These are phyloP conservation scores for Mucor circinelloides DNA, from an alignment of 371 early-diverging fungal genomes.

Conservation along the genomic window DNA sequence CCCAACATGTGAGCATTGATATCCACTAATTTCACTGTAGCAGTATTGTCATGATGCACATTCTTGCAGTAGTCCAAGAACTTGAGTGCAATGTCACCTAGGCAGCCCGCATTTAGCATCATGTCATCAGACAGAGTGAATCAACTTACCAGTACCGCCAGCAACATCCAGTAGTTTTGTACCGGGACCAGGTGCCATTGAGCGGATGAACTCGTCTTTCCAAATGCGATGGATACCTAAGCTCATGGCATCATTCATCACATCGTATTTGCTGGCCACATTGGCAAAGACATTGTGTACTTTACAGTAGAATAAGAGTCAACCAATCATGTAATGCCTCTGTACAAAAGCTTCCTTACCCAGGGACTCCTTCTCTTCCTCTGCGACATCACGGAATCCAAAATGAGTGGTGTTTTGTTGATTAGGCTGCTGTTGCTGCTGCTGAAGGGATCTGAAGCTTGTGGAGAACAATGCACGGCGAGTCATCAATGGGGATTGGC, in stretches of 20 bases:
- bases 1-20: constrained; percentile 95
- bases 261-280: constrained; percentile 92
- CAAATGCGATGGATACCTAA: constrained; percentile 92
- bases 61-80: constrained; percentile 84
- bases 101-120: neutral
- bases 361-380: constrained; percentile 82
- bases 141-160: constrained; percentile 88
- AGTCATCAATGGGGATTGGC: constrained; percentile 3
- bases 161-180: constrained; percentile 95
- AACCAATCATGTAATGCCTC: neutral
- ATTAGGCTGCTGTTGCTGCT: constrained; percentile 14
- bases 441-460: constrained; percentile 1
- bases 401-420: constrained; percentile 74
- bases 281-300: constrained; percentile 91
- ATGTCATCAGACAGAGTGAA: neutral
- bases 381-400: constrained; percentile 87
- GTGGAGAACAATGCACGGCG: constrained; percentile 15
- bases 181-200: constrained; percentile 82
- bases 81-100: constrained; percentile 92
- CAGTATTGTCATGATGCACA: constrained; percentile 65
- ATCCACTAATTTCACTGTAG: constrained; percentile 89
- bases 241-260: constrained; percentile 98
- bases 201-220: constrained; percentile 91
- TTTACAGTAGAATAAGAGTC: constrained; percentile 13
- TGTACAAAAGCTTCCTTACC: constrained; percentile 45